Base-by-base conservation (phyloP, 2,329 filamentous ascomycete species). In the Domatiomyces catenatus region DNA sequence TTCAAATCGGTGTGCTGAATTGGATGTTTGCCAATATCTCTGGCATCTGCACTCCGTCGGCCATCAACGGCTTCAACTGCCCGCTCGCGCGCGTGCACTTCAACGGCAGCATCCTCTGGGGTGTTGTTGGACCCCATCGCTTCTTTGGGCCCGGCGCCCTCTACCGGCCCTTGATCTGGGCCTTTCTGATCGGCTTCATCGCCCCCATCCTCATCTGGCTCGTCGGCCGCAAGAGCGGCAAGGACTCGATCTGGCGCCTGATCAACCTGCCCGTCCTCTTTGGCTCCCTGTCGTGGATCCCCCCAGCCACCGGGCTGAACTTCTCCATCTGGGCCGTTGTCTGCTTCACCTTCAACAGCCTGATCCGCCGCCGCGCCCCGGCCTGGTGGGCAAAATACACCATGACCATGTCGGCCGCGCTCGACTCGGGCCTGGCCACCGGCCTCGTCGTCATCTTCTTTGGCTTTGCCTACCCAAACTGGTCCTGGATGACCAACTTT, bases 381-480 rank as follows among this genome's bases (percentile, higher is more conserved):
- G 80, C 78, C 1, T 94, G 87, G 87, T 93, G 87, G 87, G 80
- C 79, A 46, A 92, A 93, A 67, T 93, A 93, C 65, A 90, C 85
- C 42, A 92, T 93, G 85, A 89, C 86, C 3, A 71, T 93, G 48
- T 86, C 82, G 52, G 86, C 86, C 0, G 87, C 85, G 1, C 72
- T 93, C 50, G 87, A 93, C 63, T 88, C 83, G 1, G 86, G 86
- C 0, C 70, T 93, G 18, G 86, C 87, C 0, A 85, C 89, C 60
- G 84, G 84, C 24, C 81, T 92, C 36, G 80, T 93, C 8, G 76
- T 90, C 3, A 81, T 92, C 22, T 93, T 93, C 64, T 90, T 94
- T 60, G 84, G 80, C 1, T 84, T 93, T 57, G 75, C 92, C n/a
- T 90, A 88, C 62, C 83, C 86, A 0, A 84, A 84, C 0, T 78